Percentiles rank a stretch among this genome's conserved stretches.
phyloP scores from a whole-genome alignment of 208 protist genomes.

The Phytomonas serpens region DNA sequence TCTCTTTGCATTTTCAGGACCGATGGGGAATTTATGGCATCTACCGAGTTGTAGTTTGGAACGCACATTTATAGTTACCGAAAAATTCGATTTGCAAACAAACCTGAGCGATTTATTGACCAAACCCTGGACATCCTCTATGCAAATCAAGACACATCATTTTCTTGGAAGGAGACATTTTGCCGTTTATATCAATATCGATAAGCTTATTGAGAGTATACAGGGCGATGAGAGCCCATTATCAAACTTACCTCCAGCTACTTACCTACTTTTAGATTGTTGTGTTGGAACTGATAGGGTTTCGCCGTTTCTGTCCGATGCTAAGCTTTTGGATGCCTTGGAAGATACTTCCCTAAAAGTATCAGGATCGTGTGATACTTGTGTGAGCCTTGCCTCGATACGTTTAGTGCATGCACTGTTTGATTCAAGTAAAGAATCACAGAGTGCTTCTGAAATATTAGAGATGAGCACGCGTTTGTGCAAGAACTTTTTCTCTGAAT shows the following conservation, averaged over 20 bases:
- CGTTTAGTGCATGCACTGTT: background rate
- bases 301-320: conserved; percentile 11
- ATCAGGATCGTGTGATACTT: background rate
- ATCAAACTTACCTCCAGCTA: background rate
- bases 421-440: background rate
- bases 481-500: background rate
- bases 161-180: conserved; percentile 23
- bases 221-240: background rate
- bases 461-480: background rate
- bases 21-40: conserved; percentile 69
- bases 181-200: conserved; percentile 21
- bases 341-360: background rate
- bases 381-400: background rate
- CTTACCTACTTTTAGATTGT: background rate
- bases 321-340: background rate
- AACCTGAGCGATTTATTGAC: conserved; percentile 16
- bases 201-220: conserved; percentile 12
- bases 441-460: background rate
- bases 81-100: background rate
- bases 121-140: conserved; percentile 21
- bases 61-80: conserved; percentile 21
- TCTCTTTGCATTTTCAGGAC: conserved; percentile 37
- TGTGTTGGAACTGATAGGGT: background rate
- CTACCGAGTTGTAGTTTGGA: conserved; percentile 70
- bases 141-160: conserved; percentile 13